phyloP scores from a whole-genome alignment of 2,329 filamentous ascomycete species.

The Aspergillus texensis region DNA sequence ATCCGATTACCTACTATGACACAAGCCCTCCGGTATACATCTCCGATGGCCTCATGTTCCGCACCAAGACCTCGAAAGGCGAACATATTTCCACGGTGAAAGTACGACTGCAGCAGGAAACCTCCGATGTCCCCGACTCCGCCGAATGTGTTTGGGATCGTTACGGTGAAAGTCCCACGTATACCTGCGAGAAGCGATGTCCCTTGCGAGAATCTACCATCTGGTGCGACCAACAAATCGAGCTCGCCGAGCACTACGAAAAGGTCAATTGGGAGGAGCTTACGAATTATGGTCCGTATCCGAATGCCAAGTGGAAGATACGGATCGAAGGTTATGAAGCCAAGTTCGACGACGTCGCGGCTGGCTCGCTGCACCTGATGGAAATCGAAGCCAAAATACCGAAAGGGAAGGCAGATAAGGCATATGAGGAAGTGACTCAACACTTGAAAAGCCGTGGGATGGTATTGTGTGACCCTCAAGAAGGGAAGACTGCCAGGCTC shows the following conservation, averaged over 20 bases:
- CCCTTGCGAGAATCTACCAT: not conserved
- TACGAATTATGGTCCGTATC: constrained; percentile 2
- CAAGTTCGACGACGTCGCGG: constrained; percentile 10
- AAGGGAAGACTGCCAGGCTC: not conserved
- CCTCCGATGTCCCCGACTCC: not conserved
- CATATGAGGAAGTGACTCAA: not conserved
- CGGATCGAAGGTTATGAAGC: constrained; percentile 2
- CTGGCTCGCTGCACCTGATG: constrained; percentile 8
- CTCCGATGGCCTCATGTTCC: constrained; percentile 8
- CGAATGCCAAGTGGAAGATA: constrained; percentile 11
- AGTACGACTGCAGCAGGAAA: not conserved
- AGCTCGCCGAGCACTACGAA: not conserved
- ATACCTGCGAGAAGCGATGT: not conserved
- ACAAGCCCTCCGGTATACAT: not conserved
- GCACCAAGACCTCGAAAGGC: constrained; percentile 9
- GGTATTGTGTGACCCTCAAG: not conserved
- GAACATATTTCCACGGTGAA: constrained; percentile 7
- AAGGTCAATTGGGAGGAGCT: constrained; percentile 1
- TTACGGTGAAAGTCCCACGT: not conserved
- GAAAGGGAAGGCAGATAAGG: not conserved
- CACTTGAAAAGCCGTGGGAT: not conserved
- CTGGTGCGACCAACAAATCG: not conserved
- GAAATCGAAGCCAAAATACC: constrained; percentile 5
- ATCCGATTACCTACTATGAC: constrained; percentile 13
- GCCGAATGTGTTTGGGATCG: not conserved